Conservation (phyloP, 768 basidiomycete species). For the Suillus subalutaceus region DNA sequence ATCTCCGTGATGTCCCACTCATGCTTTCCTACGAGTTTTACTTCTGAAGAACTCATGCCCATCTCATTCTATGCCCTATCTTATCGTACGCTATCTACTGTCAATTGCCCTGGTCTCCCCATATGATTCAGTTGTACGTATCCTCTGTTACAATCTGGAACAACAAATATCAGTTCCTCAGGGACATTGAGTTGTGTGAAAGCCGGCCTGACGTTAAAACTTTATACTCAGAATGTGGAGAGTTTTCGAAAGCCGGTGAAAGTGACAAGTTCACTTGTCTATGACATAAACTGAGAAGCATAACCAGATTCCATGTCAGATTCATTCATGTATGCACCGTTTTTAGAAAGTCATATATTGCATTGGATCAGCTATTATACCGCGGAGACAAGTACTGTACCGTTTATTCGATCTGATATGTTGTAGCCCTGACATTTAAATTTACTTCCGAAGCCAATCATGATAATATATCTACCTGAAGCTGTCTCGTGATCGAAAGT, state of each 20-base stretch:
- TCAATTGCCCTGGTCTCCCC: neutral
- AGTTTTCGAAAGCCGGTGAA: neutral
- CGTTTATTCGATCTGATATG: neutral
- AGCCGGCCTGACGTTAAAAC: neutral
- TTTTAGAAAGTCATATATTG: neutral
- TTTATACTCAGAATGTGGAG: neutral
- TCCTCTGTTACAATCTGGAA: neutral
- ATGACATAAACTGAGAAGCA: neutral
- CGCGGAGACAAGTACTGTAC: too few species aligned
- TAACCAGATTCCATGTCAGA: neutral
- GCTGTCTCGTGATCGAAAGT: neutral
- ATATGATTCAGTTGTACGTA: neutral
- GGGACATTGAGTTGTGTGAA: constrained; percentile 3
- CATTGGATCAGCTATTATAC: neutral
- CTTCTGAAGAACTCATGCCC: neutral
- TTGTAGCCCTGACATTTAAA: neutral
- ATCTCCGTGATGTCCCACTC: neutral
- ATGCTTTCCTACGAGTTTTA: constrained; percentile 9
- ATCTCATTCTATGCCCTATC: neutral
- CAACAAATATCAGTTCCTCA: neutral
- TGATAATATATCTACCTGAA: neutral
- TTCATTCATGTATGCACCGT: neutral
- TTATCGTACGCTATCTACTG: constrained; percentile 6
- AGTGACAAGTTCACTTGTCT: neutral
- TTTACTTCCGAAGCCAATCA: neutral